Conservation (phyloP, 108 stramenopile species). For the Chaetoceros tenuissimus region DNA sequence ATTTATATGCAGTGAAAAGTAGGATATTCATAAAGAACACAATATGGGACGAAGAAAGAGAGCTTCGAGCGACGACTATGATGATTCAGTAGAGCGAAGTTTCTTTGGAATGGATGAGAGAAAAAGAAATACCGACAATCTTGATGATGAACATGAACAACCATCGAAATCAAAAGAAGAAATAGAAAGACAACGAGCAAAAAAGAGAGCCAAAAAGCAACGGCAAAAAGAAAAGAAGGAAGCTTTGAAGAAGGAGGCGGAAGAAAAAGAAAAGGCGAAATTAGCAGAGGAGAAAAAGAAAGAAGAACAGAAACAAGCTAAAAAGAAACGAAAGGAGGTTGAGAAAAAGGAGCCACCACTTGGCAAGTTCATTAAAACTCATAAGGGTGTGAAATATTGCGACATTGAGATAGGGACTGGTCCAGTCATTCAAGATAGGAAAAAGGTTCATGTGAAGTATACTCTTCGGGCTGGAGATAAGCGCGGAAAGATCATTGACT, state of each 20-base stretch:
- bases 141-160: conserved; percentile 6
- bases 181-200: background rate
- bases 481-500: conserved; percentile 32
- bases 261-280: background rate
- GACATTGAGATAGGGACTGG: conserved; percentile 37
- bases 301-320: conserved; percentile 3
- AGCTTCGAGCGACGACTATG: background rate
- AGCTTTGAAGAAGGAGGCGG: conserved; percentile 2
- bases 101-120: background rate
- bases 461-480: conserved; percentile 15
- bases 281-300: conserved; percentile 3
- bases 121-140: conserved; percentile 3
- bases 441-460: conserved; percentile 24
- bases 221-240: conserved; percentile 20
- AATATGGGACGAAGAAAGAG: background rate
- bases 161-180: background rate
- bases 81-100: background rate
- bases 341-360: conserved; percentile 2
- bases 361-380: conserved; percentile 9
- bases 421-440: conserved; percentile 17
- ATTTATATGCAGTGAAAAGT: too few species aligned
- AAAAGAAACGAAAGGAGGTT: conserved; percentile 8
- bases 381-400: conserved; percentile 29
- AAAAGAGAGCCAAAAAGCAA: conserved; percentile 6
- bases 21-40: too few species aligned